Evolutionary conservation across 257 asterid species (phyloP).

Genomic region (Rubia yunnanensis): DNA sequence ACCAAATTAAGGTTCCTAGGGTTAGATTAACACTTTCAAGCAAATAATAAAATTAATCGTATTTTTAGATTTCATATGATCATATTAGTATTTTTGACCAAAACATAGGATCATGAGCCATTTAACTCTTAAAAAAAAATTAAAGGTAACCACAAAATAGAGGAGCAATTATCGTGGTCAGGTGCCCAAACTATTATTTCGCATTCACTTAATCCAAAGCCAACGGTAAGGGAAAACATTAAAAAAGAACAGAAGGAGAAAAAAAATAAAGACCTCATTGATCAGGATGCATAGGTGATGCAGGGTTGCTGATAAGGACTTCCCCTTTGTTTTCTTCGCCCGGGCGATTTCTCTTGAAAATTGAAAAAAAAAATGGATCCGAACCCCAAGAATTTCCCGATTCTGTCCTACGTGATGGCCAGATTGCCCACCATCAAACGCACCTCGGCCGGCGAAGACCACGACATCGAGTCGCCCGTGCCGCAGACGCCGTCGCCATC

Average conservation of each 20-base stretch:
- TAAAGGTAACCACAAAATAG: background rate
- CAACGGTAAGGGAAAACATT: background rate
- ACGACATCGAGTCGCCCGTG: slow-evolving; percentile 52
- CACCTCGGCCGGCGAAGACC: slow-evolving; percentile 27
- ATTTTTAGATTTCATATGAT: no score
- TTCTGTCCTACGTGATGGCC: slow-evolving; percentile 77
- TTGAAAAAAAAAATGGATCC: slow-evolving; percentile 55
- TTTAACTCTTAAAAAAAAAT: no score
- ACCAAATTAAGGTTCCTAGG: no score
- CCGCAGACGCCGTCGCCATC: slow-evolving; percentile 17
- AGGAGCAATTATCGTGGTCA: background rate
- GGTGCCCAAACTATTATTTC: background rate
- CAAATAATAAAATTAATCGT: no score
- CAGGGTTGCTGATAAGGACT: background rate
- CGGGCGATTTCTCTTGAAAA: background rate
- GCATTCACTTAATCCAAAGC: no score
- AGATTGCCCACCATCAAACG: slow-evolving; percentile 61
- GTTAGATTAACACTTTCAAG: no score
- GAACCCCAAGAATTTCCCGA: slow-evolving; percentile 65
- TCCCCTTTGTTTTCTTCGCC: background rate
- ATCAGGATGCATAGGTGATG: background rate
- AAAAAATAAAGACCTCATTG: background rate
- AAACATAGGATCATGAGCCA: no score
- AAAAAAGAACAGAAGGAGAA: background rate
- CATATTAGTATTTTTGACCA: no score